Evolutionary conservation across 2,329 filamentous ascomycete genomes (phyloP).

Genomic region (Thyridium curvatum): DNA sequence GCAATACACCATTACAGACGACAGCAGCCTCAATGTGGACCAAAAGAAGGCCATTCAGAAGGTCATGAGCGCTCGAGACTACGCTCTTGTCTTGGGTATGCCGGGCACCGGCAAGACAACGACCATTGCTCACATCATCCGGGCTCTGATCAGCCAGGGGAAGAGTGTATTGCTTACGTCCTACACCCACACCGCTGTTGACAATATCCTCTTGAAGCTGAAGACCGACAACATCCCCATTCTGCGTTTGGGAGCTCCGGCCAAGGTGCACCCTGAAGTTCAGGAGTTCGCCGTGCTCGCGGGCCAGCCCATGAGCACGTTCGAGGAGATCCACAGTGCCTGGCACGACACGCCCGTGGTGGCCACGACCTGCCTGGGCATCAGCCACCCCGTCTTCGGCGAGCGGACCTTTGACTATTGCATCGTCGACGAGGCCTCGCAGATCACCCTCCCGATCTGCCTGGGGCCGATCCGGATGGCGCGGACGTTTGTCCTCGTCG

Average conservation of each 20-base stretch:
- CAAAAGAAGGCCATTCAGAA: slow-evolving; percentile 84
- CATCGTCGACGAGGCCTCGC: slow-evolving; percentile 95
- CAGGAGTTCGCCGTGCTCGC: slow-evolving; percentile 79
- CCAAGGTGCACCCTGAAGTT: slow-evolving; percentile 85
- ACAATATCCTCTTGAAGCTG: slow-evolving; percentile 95
- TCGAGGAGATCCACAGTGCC: slow-evolving; percentile 76
- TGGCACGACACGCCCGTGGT: slow-evolving; percentile 88
- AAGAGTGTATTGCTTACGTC: slow-evolving; percentile 92
- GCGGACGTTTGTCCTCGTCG: slow-evolving; percentile 86
- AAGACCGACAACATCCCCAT: slow-evolving; percentile 67
- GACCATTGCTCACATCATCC: slow-evolving; percentile 95
- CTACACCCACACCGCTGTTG: slow-evolving; percentile 95
- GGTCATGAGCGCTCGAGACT: slow-evolving; percentile 92
- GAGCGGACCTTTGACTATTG: slow-evolving; percentile 94
- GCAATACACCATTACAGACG: slow-evolving; percentile 53
- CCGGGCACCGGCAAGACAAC: slow-evolving; percentile 97
- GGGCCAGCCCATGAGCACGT: slow-evolving; percentile 63
- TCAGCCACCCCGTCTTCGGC: slow-evolving; percentile 82
- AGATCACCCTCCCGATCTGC: slow-evolving; percentile 93
- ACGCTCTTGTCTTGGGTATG: slow-evolving; percentile 96
- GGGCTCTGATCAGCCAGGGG: slow-evolving; percentile 77
- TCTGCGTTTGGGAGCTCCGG: slow-evolving; percentile 75
- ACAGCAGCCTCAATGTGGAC: slow-evolving; percentile 71
- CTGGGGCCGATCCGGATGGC: slow-evolving; percentile 91
- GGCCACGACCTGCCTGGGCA: slow-evolving; percentile 88